A percentile compares a stretch with the other conserved stretches of the same genome.
phyloP scores from a whole-genome alignment of 1,284 basidiomycete species.

The Papiliotrema laurentii region DNA sequence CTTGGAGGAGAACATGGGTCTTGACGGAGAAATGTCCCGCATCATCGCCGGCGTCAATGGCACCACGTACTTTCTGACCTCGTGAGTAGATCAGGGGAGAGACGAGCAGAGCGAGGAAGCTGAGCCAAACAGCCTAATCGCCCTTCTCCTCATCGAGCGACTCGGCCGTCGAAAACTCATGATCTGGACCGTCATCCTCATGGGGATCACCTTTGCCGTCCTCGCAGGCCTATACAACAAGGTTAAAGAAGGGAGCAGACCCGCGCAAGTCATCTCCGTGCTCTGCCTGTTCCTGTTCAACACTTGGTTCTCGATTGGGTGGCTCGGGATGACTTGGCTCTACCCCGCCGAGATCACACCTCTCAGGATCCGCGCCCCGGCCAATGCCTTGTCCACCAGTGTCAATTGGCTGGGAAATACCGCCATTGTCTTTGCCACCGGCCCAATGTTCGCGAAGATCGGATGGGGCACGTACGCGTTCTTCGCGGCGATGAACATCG shows the following conservation, averaged over 20 bases:
- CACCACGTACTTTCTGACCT: constrained; percentile 45
- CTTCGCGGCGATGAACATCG: constrained; percentile 35
- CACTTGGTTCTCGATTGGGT: constrained; percentile 39
- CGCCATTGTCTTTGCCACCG: constrained; percentile 27
- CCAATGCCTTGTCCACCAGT: constrained; percentile 63
- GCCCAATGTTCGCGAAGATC: constrained; percentile 36
- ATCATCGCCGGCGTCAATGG: constrained; percentile 40
- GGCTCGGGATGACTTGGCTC: constrained; percentile 41
- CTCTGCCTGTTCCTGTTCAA: constrained; percentile 48
- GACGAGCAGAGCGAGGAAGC: not conserved
- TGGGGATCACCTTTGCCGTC: constrained; percentile 31
- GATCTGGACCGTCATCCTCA: constrained; percentile 30
- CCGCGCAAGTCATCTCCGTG: constrained; percentile 42
- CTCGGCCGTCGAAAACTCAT: constrained; percentile 38
- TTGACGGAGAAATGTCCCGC: constrained; percentile 29
- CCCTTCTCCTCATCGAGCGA: constrained; percentile 36
- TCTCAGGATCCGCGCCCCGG: constrained; percentile 60
- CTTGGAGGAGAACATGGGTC: constrained; percentile 34
- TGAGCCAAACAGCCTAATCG: constrained; percentile 18
- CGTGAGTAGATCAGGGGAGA: constrained; percentile 22
- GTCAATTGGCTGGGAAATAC: constrained; percentile 47
- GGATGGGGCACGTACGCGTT: constrained; percentile 39
- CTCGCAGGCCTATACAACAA: constrained; percentile 37
- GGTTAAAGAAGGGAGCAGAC: constrained; percentile 17
- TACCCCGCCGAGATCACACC: constrained; percentile 40